Percentiles rank a stretch among this genome's conserved stretches.
These are phyloP conservation scores for Lodderomyces theae DNA, from an alignment of 1,139 yeast genomes.

Conservation along the genomic window DNA sequence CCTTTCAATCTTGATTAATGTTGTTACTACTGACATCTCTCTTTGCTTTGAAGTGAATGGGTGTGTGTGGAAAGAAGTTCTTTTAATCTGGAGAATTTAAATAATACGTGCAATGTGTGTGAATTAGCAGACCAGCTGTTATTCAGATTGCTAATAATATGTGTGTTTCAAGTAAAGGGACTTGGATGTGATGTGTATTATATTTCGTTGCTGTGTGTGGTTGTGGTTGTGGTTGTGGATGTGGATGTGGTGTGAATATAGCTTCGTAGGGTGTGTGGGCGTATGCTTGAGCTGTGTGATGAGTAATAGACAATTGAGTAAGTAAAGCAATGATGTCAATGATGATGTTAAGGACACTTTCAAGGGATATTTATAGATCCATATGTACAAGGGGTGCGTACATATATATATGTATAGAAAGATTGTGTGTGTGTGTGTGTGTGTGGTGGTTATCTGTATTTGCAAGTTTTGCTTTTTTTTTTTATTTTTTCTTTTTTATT, in stretches of 20 bases:
- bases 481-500: too few species aligned
- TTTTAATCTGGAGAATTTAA: too few species aligned
- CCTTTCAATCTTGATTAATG: constrained; percentile 1
- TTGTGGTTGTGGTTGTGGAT: background rate
- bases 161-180: too few species aligned
- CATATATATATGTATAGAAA: background rate
- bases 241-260: background rate
- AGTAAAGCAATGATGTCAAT: too few species aligned
- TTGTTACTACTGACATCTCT: background rate
- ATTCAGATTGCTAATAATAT: too few species aligned
- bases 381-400: too few species aligned
- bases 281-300: too few species aligned
- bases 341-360: background rate
- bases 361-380: constrained; percentile 1
- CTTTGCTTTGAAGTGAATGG: background rate
- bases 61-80: too few species aligned
- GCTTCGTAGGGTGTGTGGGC: too few species aligned
- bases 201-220: background rate
- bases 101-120: background rate
- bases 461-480: too few species aligned
- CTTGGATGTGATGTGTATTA: background rate
- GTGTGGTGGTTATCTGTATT: too few species aligned
- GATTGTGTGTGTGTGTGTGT: background rate
- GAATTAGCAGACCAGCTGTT: background rate
- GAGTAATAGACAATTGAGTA: too few species aligned